A percentile compares a stretch with the other conserved stretches of the same genome.
Evolutionary conservation across 1,284 basidiomycete species (phyloP).

Genomic region (Cystobasidiaceae sp.): DNA sequence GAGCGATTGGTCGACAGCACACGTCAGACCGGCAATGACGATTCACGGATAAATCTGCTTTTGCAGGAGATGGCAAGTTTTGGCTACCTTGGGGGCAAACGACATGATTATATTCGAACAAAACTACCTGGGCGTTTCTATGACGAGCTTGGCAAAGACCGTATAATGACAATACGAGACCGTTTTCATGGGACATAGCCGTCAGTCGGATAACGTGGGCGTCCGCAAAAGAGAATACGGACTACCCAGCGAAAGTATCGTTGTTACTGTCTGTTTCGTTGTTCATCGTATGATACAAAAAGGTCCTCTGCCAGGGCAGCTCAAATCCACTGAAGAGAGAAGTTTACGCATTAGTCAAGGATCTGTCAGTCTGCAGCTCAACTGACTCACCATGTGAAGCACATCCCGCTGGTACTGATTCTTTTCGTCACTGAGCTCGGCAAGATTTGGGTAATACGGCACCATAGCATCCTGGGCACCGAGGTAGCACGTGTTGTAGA

Average conservation of each 20-base stretch:
- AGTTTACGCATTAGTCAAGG: too few species aligned
- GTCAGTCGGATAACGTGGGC: too few species aligned
- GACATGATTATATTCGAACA: neutral
- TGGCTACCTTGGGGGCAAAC: slow-evolving; percentile 14
- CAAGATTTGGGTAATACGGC: slow-evolving; percentile 33
- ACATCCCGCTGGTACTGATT: slow-evolving; percentile 38
- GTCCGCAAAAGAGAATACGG: too few species aligned
- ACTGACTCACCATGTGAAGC: slow-evolving; percentile 15
- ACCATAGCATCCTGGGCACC: slow-evolving; percentile 43
- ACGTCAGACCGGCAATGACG: neutral
- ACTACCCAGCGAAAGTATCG: too few species aligned
- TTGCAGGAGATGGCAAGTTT: slow-evolving; percentile 28
- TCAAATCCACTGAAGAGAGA: too few species aligned
- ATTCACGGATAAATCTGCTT: slow-evolving; percentile 16
- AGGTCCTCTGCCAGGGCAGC: too few species aligned
- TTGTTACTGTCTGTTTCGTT: too few species aligned
- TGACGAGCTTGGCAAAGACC: neutral
- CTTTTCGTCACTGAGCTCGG: slow-evolving; percentile 38
- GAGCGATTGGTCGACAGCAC: neutral
- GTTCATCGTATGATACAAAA: too few species aligned
- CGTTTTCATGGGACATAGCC: neutral
- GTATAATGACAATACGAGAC: neutral
- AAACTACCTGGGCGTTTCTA: neutral
- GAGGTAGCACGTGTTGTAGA: slow-evolving; percentile 56
- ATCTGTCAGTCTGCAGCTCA: too few species aligned